phyloP scores from a whole-genome alignment of 331 rosid genomes.

The Quercus tomentella region DNA sequence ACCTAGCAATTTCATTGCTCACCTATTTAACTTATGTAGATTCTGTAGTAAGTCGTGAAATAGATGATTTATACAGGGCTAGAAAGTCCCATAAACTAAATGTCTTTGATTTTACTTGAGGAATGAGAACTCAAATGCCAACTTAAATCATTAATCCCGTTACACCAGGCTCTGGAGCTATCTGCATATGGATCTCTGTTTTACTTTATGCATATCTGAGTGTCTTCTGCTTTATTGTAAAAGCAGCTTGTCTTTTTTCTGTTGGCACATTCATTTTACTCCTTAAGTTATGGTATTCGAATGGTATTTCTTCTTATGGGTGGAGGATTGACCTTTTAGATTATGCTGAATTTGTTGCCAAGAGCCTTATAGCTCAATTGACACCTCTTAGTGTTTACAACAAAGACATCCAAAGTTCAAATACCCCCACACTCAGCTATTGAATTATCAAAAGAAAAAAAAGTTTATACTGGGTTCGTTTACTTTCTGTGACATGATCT shows the following conservation, averaged over 20 bases:
- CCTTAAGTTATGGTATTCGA: not conserved
- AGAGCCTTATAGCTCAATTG: no score
- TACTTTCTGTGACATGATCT: not conserved
- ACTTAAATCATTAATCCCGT: not conserved
- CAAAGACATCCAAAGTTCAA: no score
- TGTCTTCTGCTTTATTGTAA: not conserved
- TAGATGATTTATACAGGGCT: not conserved
- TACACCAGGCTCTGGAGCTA: not conserved
- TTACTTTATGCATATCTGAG: not conserved
- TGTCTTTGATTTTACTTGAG: not conserved
- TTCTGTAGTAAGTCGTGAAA: not conserved
- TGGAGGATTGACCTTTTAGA: not conserved
- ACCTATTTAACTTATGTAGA: not conserved
- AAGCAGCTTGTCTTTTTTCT: not conserved
- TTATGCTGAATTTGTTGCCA: not conserved
- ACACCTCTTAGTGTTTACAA: no score
- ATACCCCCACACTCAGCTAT: no score
- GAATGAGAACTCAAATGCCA: not conserved
- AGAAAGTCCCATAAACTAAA: not conserved
- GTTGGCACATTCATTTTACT: not conserved
- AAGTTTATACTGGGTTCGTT: not conserved
- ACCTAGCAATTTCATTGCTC: not conserved
- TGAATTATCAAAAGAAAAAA: no score
- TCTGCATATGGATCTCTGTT: not conserved
- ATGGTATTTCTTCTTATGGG: not conserved